Base-by-base conservation (phyloP, 257 asterid genomes). In the Thymus quinquecostatus region DNA sequence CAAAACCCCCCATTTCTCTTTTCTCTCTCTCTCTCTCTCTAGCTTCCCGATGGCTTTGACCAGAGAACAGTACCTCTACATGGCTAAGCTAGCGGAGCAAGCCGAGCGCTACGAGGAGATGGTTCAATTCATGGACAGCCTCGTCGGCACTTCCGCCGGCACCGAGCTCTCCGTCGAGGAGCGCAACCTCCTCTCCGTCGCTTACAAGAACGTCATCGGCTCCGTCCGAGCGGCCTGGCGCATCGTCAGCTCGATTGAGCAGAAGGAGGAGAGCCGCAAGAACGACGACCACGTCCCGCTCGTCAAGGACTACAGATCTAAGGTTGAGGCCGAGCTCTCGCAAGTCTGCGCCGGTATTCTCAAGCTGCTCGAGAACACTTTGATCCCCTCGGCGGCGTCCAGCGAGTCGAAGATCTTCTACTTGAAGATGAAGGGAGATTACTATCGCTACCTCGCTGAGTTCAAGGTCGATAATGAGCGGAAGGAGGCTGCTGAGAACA, bases 181-280 rank as follows among this genome's bases (percentile, higher is more conserved):
- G 80, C 85, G 95, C 81, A 87, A 87, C 76, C 88, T 85, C 44
- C 86, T 87, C 28, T 87, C 91, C 29, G 94, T 85, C 32, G 90
- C 88, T 9, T 87, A 83, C 86, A 87, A 87, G 81, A 87, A 87
- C 86, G 93, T 87, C 21, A 85, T 87, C 85, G 95, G 95, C 55
- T 88, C 95, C 4, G 86, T 88, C n/a, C 80, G 95, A 27, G 95
- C 91, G 10, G 95, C 88, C 1, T 88, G 95, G 95, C 88, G 89
- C 75, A 88, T 88, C 44, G 85, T 88, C 5, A 74, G 85, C 73
- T 86, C 91, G 1, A 87, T 87, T 12, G 89, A 87, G 82, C 93
- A 85, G 84, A 87, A 87, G 78, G 91, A 87, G 70, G 94, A 87
- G 69, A 82, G 89, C 0, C 85, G 95, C 13, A 86, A 82, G 86